These are phyloP conservation scores for Clarireedia paspali DNA, from an alignment of 2,329 filamentous ascomycete genomes.

Conservation along the genomic window DNA sequence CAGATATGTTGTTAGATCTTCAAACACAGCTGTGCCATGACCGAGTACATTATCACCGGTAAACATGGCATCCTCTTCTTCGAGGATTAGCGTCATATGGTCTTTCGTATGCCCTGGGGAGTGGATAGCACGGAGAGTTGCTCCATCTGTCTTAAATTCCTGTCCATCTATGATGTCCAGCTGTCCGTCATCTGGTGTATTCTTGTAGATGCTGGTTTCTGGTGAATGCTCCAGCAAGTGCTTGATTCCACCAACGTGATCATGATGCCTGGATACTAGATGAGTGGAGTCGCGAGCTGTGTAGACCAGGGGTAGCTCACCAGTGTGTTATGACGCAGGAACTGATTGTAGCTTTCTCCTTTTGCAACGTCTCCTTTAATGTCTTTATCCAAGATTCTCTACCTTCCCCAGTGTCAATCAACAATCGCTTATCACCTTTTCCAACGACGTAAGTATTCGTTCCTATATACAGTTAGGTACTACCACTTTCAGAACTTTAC, in stretches of 20 bases:
- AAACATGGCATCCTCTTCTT: constrained; percentile 76
- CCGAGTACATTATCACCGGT: constrained; percentile 86
- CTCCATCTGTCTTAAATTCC: constrained; percentile 48
- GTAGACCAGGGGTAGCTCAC: constrained; percentile 27
- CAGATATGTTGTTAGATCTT: constrained; percentile 65
- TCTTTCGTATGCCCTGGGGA: constrained; percentile 73
- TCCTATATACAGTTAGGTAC: constrained; percentile 47
- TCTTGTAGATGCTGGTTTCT: constrained; percentile 56
- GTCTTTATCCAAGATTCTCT: constrained; percentile 59
- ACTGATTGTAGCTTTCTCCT: constrained; percentile 63
- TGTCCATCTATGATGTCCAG: constrained; percentile 48
- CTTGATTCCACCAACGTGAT: constrained; percentile 71
- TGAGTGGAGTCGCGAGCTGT: background rate
- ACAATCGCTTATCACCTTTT: constrained; percentile 60
- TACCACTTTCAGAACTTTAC: background rate
- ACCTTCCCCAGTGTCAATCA: constrained; percentile 88
- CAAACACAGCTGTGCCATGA: constrained; percentile 79
- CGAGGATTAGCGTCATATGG: constrained; percentile 70
- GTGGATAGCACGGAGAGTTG: constrained; percentile 58
- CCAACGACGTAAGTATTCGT: constrained; percentile 96
- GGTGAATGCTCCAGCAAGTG: constrained; percentile 62
- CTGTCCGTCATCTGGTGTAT: constrained; percentile 47
- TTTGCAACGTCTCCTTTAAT: constrained; percentile 54
- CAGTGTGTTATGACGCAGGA: constrained; percentile 78
- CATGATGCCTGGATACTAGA: constrained; percentile 47